phyloP scores from a whole-genome alignment of 2,329 filamentous ascomycete genomes.

The Botrytis hyacinthi region DNA sequence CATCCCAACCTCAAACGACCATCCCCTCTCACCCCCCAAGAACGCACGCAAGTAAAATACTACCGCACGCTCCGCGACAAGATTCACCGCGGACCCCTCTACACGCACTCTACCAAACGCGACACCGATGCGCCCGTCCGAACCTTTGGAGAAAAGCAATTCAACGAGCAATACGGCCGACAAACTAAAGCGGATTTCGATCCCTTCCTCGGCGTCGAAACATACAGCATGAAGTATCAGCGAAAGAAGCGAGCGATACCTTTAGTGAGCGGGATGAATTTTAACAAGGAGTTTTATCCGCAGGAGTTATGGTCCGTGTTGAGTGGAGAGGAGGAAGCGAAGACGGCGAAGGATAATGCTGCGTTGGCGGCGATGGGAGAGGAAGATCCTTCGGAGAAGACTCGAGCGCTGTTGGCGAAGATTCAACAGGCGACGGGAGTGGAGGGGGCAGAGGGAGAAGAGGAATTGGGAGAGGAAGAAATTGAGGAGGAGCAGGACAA shows the following conservation, averaged over 20 bases:
- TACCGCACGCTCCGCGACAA: constrained; percentile 52
- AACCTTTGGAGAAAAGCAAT: constrained; percentile 45
- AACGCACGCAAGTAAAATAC: constrained; percentile 48
- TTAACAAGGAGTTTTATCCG: constrained; percentile 57
- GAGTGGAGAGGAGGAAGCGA: constrained; percentile 41
- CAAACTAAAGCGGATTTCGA: constrained; percentile 49
- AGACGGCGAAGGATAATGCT: constrained; percentile 38
- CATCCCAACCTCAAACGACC: constrained; percentile 41
- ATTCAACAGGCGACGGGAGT: constrained; percentile 28
- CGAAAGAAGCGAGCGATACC: constrained; percentile 56
- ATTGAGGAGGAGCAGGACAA: constrained; percentile 40
- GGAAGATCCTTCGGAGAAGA: constrained; percentile 35
- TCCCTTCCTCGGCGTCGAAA: constrained; percentile 60
- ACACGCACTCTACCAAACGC: constrained; percentile 40
- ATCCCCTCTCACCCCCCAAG: constrained; percentile 43
- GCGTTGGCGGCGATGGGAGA: constrained; percentile 31
- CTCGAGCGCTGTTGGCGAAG: constrained; percentile 30
- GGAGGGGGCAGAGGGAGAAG: constrained; percentile 43
- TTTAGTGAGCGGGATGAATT: constrained; percentile 51
- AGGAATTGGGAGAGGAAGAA: constrained; percentile 45
- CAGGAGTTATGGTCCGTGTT: constrained; percentile 55
- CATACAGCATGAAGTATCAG: constrained; percentile 57
- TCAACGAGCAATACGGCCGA: constrained; percentile 37
- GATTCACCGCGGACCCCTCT: constrained; percentile 59
- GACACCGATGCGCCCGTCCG: constrained; percentile 40